These are phyloP conservation scores for Colletotrichum sp. DNA, from an alignment of 2,329 filamentous ascomycete species.

Conservation along the genomic window DNA sequence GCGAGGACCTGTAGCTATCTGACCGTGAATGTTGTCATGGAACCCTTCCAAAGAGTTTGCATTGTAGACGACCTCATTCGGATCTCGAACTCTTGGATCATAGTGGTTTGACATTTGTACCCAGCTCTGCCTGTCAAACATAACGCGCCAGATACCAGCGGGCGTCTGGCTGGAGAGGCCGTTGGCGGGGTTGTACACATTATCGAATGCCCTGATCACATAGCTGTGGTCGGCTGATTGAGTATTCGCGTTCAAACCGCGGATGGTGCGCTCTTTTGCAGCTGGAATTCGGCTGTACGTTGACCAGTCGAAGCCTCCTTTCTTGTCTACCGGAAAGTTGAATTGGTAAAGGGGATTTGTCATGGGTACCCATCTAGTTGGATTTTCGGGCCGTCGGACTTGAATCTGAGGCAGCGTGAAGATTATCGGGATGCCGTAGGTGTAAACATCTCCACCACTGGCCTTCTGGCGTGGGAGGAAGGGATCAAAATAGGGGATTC, in stretches of 20 bases:
- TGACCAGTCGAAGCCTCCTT: neutral
- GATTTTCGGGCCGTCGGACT: neutral
- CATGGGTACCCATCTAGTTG: neutral
- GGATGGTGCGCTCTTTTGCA: neutral
- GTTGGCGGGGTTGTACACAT: neutral
- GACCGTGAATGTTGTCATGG: neutral
- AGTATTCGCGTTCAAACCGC: neutral
- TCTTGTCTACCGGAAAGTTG: neutral
- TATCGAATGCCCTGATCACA: neutral
- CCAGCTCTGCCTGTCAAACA: neutral
- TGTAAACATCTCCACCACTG: neutral
- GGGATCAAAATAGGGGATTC: neutral
- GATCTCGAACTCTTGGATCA: neutral
- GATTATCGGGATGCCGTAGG: neutral
- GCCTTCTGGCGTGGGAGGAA: neutral
- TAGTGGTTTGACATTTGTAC: neutral
- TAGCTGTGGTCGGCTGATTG: neutral
- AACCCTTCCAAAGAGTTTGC: neutral
- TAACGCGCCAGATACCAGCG: neutral
- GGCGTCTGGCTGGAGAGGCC: neutral
- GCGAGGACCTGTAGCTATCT: neutral
- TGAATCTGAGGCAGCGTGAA: neutral
- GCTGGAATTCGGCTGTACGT: neutral
- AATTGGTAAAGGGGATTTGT: neutral
- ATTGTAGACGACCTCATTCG: neutral